A percentile compares a stretch with the other conserved stretches of the same genome.
phyloP scores from a whole-genome alignment of 2,329 filamentous ascomycete species.

The Passalora sequoiae region DNA sequence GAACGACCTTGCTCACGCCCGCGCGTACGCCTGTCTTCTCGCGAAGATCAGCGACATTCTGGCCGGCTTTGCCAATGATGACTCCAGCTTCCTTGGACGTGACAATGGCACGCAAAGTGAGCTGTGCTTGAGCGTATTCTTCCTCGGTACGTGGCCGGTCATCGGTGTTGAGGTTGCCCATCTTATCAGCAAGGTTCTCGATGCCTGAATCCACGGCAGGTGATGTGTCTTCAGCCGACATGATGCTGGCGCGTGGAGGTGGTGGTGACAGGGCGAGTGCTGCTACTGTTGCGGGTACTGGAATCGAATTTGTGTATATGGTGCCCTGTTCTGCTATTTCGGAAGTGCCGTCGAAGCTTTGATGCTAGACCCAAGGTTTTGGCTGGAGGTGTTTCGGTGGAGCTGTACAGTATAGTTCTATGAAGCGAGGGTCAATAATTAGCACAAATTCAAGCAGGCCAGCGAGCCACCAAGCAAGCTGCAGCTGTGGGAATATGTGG shows the following conservation, averaged over 20 bases:
- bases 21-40: slow-evolving; percentile 98
- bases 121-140: slow-evolving; percentile 86
- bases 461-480: no score
- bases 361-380: no score
- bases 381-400: no score
- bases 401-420: no score
- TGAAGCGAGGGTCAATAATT: no score
- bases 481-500: no score
- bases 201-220: slow-evolving; percentile 29
- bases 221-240: slow-evolving; percentile 31
- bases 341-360: no score
- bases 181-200: slow-evolving; percentile 37
- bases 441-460: no score
- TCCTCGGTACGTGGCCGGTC: slow-evolving; percentile 92
- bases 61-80: slow-evolving; percentile 97
- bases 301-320: no score
- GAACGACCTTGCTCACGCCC: slow-evolving; percentile 97
- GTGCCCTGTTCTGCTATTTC: no score
- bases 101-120: slow-evolving; percentile 94
- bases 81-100: slow-evolving; percentile 98
- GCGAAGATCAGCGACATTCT: slow-evolving; percentile 94
- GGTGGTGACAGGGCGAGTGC: background rate
- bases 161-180: slow-evolving; percentile 40
- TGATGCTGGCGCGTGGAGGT: slow-evolving; percentile 7
- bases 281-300: background rate